A percentile compares a stretch with the other conserved stretches of the same genome.
Evolutionary conservation across 2,329 filamentous ascomycete species (phyloP).

Genomic region (Phoma sp.): DNA sequence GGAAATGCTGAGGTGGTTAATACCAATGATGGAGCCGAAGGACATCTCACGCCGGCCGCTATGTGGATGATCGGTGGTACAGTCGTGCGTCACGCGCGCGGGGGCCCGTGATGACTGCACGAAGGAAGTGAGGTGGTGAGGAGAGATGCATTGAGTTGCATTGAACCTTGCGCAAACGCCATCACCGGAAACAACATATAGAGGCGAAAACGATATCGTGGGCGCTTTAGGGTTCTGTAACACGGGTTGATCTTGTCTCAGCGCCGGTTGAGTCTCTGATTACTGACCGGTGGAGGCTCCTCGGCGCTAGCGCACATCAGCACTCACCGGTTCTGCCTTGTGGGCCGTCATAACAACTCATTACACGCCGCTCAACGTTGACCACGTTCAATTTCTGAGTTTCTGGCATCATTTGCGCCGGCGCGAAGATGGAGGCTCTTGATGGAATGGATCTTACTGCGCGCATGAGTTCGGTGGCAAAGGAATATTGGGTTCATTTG

Average conservation of each 20-base stretch:
- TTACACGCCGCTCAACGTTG: conserved; percentile 6
- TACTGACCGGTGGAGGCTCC: conserved; percentile 13
- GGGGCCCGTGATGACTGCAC: background rate
- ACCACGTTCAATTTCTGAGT: background rate
- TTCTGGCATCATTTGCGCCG: conserved; percentile 4
- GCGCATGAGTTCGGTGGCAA: conserved; percentile 33
- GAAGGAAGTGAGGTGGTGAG: background rate
- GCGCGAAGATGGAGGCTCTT: conserved; percentile 30
- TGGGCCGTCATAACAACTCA: conserved; percentile 11
- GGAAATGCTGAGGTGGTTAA: conserved; percentile 1
- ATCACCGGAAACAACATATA: background rate
- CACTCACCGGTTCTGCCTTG: conserved; percentile 19
- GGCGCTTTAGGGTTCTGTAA: conserved; percentile 10
- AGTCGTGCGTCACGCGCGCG: conserved; percentile 13
- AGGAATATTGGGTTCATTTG: conserved; percentile 46
- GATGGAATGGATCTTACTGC: conserved; percentile 38
- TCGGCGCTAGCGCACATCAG: conserved; percentile 11
- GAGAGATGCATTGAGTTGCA: conserved; percentile 5
- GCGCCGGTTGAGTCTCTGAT: conserved; percentile 12
- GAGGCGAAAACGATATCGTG: background rate
- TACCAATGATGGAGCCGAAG: conserved; percentile 1
- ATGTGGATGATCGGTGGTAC: conserved; percentile 6
- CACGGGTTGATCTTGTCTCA: conserved; percentile 8
- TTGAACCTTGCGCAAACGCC: background rate
- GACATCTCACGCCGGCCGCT: background rate